Evolutionary conservation across 169 alveolate genomes (phyloP).

Genomic region (Plasmodium adleri): DNA sequence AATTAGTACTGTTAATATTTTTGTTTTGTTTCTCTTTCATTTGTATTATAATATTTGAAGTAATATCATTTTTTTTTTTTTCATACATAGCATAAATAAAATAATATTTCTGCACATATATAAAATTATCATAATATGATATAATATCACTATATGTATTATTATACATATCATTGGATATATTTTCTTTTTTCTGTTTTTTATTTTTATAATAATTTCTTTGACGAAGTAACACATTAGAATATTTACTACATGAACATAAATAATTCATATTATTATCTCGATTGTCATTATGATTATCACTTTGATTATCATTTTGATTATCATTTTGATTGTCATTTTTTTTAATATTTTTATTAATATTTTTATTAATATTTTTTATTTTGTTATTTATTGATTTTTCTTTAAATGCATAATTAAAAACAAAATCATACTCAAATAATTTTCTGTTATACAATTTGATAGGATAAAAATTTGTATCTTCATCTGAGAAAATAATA

Average conservation of each 20-base stretch:
- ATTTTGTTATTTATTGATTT: not conserved
- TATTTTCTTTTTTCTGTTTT: too few species aligned
- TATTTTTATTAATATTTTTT: not conserved
- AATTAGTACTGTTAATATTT: slow-evolving; percentile 11
- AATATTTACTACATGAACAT: too few species aligned
- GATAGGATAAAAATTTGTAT: not conserved
- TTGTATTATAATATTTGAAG: slow-evolving; percentile 19
- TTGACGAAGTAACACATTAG: too few species aligned
- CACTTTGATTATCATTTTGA: not conserved
- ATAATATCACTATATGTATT: not conserved
- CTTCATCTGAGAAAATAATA: not conserved
- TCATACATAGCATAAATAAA: slow-evolving; percentile 5
- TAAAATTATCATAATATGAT: slow-evolving; percentile 17
- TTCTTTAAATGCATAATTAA: not conserved
- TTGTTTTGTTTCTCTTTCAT: slow-evolving; percentile 12
- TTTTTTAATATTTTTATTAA: not conserved
- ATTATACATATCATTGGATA: not conserved
- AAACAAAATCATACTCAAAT: slow-evolving; percentile 39
- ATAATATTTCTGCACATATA: slow-evolving; percentile 23
- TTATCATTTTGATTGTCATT: not conserved
- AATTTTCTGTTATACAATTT: slow-evolving; percentile 58
- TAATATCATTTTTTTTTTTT: slow-evolving; percentile 4
- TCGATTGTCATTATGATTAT: too few species aligned
- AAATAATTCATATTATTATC: too few species aligned
- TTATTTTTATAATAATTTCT: too few species aligned